Evolutionary conservation across 805 yeast species (phyloP), one percentile per base, ranked within the genome.

Genomic region (Hanseniaspora pseudoguilliermondii): DNA sequence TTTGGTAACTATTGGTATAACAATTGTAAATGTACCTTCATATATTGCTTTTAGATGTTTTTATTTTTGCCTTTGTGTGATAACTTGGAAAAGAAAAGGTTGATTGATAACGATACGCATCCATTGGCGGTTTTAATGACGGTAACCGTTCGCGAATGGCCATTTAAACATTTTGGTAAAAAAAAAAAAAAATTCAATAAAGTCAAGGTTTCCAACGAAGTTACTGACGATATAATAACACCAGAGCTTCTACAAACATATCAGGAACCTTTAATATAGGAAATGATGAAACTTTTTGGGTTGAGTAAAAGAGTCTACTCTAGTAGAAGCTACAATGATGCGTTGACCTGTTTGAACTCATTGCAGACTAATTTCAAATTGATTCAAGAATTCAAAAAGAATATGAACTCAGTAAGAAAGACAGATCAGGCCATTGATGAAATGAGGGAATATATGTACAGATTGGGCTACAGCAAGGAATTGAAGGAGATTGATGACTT

Each of bases 301-400:
- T 8, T 41, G 16, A 15, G 32, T 32, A 29, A 34, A 20, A 29
- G 49, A 32, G 3, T 13, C 6, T 20, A 34, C 16, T 6, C 60
- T 3, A 23, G 18, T 8, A 66, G 61, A 59, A 63, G 66, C 34
- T 69, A 69, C 51, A 63, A 76, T 66, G 96, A 89, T 69, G 98
- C 99, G 1, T 80, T 93, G 49, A 75, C 75, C 53, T 86, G 93
- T 2, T 75, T 93, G 63, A 93, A 93, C 70, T 77, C 88, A 2
- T 72, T 91, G 39, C 99, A 93, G 67, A 84, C 97, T 25, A 93
- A 95, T 66, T 88, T 83, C 67, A 89, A 95, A 25, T 81, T 89
- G 10, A 81, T 93, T 49, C 95, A 91, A 69, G 91, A 95, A 5
- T 53, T 53, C 23, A 53, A 53, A 32, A 32, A 23, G 9, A 53